Evolutionary conservation across 78 protist genomes (phyloP).

Genomic region (Speleostelium caveatum): DNA sequence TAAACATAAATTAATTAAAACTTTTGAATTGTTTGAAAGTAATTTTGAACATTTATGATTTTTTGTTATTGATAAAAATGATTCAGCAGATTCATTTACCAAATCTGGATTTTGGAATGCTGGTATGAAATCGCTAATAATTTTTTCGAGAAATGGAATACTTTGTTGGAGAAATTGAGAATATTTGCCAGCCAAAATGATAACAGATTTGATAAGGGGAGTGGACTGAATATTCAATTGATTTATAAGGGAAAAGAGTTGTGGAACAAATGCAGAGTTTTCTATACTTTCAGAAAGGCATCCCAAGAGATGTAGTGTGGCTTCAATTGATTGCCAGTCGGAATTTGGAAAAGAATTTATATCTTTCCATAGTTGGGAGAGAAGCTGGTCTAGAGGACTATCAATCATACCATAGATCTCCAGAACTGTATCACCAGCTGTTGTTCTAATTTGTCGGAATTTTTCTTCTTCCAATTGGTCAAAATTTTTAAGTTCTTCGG

Average conservation of each 20-base stretch:
- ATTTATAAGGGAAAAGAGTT: constrained; percentile 38
- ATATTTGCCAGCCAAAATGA: constrained; percentile 63
- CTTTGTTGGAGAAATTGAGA: constrained; percentile 49
- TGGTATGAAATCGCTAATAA: constrained; percentile 54
- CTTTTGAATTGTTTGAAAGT: not conserved
- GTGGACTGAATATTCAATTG: constrained; percentile 56
- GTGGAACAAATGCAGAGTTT: constrained; percentile 38
- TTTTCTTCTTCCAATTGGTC: constrained; percentile 41
- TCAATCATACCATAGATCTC: constrained; percentile 42
- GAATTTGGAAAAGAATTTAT: constrained; percentile 13
- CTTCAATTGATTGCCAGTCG: constrained; percentile 49
- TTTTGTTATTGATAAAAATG: constrained; percentile 56
- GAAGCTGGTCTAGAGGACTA: not conserved
- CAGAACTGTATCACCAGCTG: constrained; percentile 39
- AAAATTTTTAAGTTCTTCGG: not conserved
- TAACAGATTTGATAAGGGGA: constrained; percentile 47
- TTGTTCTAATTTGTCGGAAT: constrained; percentile 13
- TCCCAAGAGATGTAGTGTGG: constrained; percentile 41
- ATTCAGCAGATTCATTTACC: constrained; percentile 1
- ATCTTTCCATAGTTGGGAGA: constrained; percentile 41
- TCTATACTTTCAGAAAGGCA: constrained; percentile 56
- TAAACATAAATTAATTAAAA: constrained; percentile 8
- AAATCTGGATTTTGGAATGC: constrained; percentile 69
- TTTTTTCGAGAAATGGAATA: constrained; percentile 16
- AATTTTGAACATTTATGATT: constrained; percentile 40